Percentiles rank a stretch among this genome's conserved stretches.
These are phyloP conservation scores for Penicillium antarcticum DNA, from an alignment of 495 filamentous ascomycete genomes.

Conservation along the genomic window DNA sequence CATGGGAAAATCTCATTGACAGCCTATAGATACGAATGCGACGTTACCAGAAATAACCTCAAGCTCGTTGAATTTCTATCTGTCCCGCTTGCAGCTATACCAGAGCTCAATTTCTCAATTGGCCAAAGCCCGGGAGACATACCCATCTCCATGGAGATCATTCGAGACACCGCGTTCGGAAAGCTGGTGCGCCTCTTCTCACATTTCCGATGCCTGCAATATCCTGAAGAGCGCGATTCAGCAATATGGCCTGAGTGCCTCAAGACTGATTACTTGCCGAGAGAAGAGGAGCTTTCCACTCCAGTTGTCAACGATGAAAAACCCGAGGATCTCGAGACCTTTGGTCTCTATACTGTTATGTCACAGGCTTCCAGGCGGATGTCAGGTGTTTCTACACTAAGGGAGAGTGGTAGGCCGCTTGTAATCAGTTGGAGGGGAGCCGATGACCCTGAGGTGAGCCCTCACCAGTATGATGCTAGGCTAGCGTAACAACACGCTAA, in stretches of 20 bases:
- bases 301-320: constrained; percentile 17
- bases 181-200: constrained; percentile 33
- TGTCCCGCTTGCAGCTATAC: too few relatives aligned
- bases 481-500: neutral
- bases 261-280: constrained; percentile 24
- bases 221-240: constrained; percentile 33
- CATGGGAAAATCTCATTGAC: too few relatives aligned
- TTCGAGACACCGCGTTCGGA: constrained; percentile 31
- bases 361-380: constrained; percentile 18
- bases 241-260: constrained; percentile 33
- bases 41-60: too few relatives aligned
- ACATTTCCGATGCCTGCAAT: constrained; percentile 20
- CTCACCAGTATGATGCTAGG: too few relatives aligned
- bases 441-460: constrained; percentile 32
- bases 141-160: constrained; percentile 15
- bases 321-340: constrained; percentile 9
- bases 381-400: constrained; percentile 3
- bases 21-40: too few relatives aligned
- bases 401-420: neutral
- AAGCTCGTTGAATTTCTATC: too few relatives aligned
- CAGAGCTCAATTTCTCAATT: neutral
- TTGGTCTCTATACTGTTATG: constrained; percentile 18
- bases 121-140: neutral
- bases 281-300: constrained; percentile 22
- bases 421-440: constrained; percentile 19